Percentiles rank a stretch among this genome's conserved stretches.
These are phyloP conservation scores for Aspergillus awamori DNA, from an alignment of 2,329 filamentous ascomycete species.

Conservation along the genomic window DNA sequence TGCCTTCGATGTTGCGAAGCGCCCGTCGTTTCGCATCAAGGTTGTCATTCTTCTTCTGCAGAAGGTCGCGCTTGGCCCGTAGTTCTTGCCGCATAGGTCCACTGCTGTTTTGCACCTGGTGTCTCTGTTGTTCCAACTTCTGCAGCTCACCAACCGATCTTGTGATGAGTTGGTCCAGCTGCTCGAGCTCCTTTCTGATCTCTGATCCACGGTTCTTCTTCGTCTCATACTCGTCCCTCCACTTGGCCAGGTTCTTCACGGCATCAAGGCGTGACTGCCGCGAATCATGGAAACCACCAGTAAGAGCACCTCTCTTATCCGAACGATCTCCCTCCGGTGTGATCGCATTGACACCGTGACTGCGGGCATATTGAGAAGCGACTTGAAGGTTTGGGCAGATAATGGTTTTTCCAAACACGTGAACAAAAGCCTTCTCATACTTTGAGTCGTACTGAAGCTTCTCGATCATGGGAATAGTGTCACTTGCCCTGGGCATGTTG, in stretches of 20 bases:
- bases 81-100: slow-evolving; percentile 78
- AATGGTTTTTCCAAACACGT: slow-evolving; percentile 94
- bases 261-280: slow-evolving; percentile 84
- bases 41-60: slow-evolving; percentile 72
- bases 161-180: slow-evolving; percentile 86
- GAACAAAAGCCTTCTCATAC: slow-evolving; percentile 85
- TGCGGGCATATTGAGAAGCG: slow-evolving; percentile 87
- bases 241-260: slow-evolving; percentile 72
- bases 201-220: slow-evolving; percentile 66
- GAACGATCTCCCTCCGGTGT: slow-evolving; percentile 93
- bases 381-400: slow-evolving; percentile 88
- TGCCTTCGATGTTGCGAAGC: slow-evolving; percentile 69
- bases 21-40: slow-evolving; percentile 70
- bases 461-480: slow-evolving; percentile 82
- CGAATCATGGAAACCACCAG: slow-evolving; percentile 89
- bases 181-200: slow-evolving; percentile 71
- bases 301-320: slow-evolving; percentile 93
- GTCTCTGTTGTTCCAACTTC: slow-evolving; percentile 76
- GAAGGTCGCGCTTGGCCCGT: slow-evolving; percentile 70
- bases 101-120: slow-evolving; percentile 79
- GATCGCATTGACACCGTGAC: slow-evolving; percentile 88
- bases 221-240: slow-evolving; percentile 72
- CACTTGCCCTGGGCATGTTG: slow-evolving; percentile 81
- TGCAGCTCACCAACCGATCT: slow-evolving; percentile 79
- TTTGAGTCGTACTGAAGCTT: slow-evolving; percentile 77